Evolutionary conservation across 331 rosid species (phyloP).

Genomic region (Acacia concinna): DNA sequence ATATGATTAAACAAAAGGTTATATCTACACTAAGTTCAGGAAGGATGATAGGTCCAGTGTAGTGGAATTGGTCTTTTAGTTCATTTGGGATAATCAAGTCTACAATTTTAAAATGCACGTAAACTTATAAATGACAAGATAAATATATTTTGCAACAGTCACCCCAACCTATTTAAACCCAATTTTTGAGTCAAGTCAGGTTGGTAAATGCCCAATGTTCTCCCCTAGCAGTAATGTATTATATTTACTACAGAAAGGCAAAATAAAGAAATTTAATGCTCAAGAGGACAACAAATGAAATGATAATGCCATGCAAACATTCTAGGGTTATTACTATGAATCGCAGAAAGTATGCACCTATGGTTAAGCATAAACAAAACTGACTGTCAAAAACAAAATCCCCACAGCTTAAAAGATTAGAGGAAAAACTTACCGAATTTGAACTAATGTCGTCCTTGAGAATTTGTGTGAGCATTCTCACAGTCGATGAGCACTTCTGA

Average conservation of each 20-base stretch:
- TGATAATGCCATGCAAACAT: not conserved
- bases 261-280: slow-evolving; percentile 10
- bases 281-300: not conserved
- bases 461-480: slow-evolving; percentile 88
- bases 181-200: not conserved
- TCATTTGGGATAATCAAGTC: not conserved
- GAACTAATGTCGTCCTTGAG: slow-evolving; percentile 80
- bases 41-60: not conserved
- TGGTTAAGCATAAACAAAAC: not conserved
- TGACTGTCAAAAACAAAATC: slow-evolving; percentile 21
- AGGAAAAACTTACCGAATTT: slow-evolving; percentile 60
- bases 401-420: not conserved
- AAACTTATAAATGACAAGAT: not conserved
- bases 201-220: not conserved
- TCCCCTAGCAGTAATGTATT: not conserved
- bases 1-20: not conserved
- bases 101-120: not conserved
- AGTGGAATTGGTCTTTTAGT: not conserved
- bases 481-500: slow-evolving; percentile 84
- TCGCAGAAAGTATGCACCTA: not conserved
- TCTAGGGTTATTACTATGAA: not conserved
- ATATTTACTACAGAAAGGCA: slow-evolving; percentile 4
- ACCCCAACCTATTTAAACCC: not conserved
- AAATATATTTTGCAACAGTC: not conserved
- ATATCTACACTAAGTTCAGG: not conserved